Evolutionary conservation across 495 filamentous ascomycete genomes (phyloP).

Genomic region (Opeltia flavorubescens): DNA sequence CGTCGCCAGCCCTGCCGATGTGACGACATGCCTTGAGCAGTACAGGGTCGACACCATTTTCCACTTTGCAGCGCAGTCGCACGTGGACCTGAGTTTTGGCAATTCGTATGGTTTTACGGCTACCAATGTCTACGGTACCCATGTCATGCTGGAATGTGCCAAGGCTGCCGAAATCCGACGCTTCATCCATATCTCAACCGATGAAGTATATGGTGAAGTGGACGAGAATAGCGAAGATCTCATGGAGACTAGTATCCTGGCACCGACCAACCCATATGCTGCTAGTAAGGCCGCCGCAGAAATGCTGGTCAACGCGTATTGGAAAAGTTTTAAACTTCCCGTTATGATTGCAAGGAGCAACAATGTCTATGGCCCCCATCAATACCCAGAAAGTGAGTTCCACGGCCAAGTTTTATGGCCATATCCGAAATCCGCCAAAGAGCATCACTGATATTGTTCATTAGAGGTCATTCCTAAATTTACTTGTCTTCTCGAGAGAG

Average conservation of each 20-base stretch:
- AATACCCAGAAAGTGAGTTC: slow-evolving; percentile 66
- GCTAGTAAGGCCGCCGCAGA: slow-evolving; percentile 68
- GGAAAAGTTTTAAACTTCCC: slow-evolving; percentile 56
- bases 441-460: too few relatives aligned
- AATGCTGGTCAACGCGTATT: slow-evolving; percentile 66
- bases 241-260: slow-evolving; percentile 27
- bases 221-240: slow-evolving; percentile 34
- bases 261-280: slow-evolving; percentile 65
- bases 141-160: slow-evolving; percentile 54
- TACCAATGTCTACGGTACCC: slow-evolving; percentile 62
- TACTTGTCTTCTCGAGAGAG: slow-evolving; percentile 43
- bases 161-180: slow-evolving; percentile 44
- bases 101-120: slow-evolving; percentile 59
- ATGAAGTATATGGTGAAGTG: slow-evolving; percentile 69
- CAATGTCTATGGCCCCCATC: slow-evolving; percentile 69
- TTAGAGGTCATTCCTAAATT: slow-evolving; percentile 72
- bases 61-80: slow-evolving; percentile 65
- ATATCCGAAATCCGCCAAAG: too few relatives aligned
- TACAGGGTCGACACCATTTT: slow-evolving; percentile 60
- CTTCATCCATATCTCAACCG: slow-evolving; percentile 63
- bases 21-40: slow-evolving; percentile 43
- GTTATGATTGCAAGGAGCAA: slow-evolving; percentile 60
- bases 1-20: slow-evolving; percentile 45
- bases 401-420: too few relatives aligned
- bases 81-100: slow-evolving; percentile 60